A percentile compares a stretch with the other conserved stretches of the same genome.
phyloP scores from a whole-genome alignment of 192 early-diverging fungal genomes.

The Phycomyces nitens region DNA sequence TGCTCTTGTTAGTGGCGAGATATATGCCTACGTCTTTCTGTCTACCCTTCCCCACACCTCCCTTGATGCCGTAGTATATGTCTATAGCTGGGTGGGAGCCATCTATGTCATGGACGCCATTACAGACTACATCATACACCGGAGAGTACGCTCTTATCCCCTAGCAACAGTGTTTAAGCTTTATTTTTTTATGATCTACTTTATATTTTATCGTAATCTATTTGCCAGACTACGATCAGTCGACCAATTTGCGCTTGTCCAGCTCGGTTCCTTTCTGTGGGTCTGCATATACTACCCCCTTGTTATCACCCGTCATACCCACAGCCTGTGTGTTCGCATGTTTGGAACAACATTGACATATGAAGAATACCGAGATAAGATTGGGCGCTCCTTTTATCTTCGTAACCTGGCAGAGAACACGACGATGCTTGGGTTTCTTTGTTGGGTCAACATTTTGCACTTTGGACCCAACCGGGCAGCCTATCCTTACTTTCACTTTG shows the following conservation, averaged over 20 bases:
- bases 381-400: constrained; percentile 66
- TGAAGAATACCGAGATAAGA: constrained; percentile 62
- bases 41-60: constrained; percentile 53
- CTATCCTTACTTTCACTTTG: constrained; percentile 71
- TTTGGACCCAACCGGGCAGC: constrained; percentile 64
- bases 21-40: constrained; percentile 62
- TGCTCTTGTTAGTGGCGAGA: constrained; percentile 65
- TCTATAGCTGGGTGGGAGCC: constrained; percentile 70
- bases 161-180: constrained; percentile 66
- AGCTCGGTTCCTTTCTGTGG: constrained; percentile 69
- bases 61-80: constrained; percentile 62
- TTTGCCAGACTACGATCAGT: constrained; percentile 68
- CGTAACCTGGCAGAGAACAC: constrained; percentile 75
- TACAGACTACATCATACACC: constrained; percentile 64
- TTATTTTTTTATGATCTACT: constrained; percentile 80
- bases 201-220: constrained; percentile 76
- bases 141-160: constrained; percentile 62
- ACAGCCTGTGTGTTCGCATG: constrained; percentile 44
- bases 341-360: constrained; percentile 61
- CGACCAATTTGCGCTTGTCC: constrained; percentile 63
- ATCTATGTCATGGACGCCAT: constrained; percentile 64
- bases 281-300: constrained; percentile 73
- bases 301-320: constrained; percentile 60
- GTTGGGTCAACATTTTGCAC: constrained; percentile 66
- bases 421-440: constrained; percentile 72